phyloP scores from a whole-genome alignment of 2,329 filamentous ascomycete genomes.

The Neodidymelliopsis sp. region DNA sequence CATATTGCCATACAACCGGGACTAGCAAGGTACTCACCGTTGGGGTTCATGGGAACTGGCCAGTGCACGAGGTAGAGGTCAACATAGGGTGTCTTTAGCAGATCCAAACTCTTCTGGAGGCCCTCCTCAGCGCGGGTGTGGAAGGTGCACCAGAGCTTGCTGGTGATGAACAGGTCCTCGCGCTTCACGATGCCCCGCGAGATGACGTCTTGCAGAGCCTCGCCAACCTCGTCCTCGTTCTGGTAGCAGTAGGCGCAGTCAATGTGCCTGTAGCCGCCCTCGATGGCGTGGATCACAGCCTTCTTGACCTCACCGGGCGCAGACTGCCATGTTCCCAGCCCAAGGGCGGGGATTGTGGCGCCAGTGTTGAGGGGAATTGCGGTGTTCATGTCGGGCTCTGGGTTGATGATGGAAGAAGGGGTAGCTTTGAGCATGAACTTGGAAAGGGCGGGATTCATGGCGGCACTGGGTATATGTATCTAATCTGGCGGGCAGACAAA shows the following conservation, averaged over 20 bases:
- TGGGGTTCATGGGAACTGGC: slow-evolving; percentile 81
- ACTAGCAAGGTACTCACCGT: slow-evolving; percentile 56
- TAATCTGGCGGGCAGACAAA: slow-evolving; percentile 17
- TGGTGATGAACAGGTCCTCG: slow-evolving; percentile 82
- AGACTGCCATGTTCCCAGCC: slow-evolving; percentile 51
- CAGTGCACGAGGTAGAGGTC: slow-evolving; percentile 86
- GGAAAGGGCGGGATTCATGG: slow-evolving; percentile 50
- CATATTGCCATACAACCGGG: neutral
- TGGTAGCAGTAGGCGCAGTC: slow-evolving; percentile 80
- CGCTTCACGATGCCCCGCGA: slow-evolving; percentile 72
- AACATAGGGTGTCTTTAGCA: slow-evolving; percentile 79
- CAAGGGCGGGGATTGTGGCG: slow-evolving; percentile 49
- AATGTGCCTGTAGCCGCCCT: slow-evolving; percentile 62
- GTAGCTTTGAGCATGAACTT: slow-evolving; percentile 51
- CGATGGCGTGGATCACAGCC: slow-evolving; percentile 57
- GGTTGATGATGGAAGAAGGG: slow-evolving; percentile 46
- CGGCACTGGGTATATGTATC: slow-evolving; percentile 37
- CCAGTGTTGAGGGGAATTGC: slow-evolving; percentile 51
- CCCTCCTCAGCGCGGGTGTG: slow-evolving; percentile 72
- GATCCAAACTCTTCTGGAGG: slow-evolving; percentile 75
- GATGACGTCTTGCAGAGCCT: slow-evolving; percentile 77
- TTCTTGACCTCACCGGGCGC: slow-evolving; percentile 56
- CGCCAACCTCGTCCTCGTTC: slow-evolving; percentile 84
- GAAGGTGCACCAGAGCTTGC: slow-evolving; percentile 86
- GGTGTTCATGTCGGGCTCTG: slow-evolving; percentile 50